A percentile compares a stretch with the other conserved stretches of the same genome.
Evolutionary conservation across 192 early-diverging fungal genomes (phyloP).

Genomic region (Lobosporangium transversale): DNA sequence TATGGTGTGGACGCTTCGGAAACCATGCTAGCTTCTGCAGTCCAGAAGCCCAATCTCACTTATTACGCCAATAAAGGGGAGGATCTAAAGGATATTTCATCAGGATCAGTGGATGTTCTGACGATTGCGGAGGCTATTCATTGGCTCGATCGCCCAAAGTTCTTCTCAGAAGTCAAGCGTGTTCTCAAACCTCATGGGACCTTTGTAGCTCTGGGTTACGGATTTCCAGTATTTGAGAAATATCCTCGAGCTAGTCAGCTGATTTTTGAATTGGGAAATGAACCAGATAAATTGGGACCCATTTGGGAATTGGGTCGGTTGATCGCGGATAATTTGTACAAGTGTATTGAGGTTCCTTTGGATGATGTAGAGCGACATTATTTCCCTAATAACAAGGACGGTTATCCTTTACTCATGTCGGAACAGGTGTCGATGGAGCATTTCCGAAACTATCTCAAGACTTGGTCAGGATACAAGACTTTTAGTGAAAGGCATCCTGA

Average conservation of each 20-base stretch:
- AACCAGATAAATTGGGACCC: slow-evolving; percentile 41
- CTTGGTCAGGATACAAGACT: slow-evolving; percentile 67
- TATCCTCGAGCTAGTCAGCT: slow-evolving; percentile 37
- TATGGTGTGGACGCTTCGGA: slow-evolving; percentile 56
- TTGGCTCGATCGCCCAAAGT: slow-evolving; percentile 66
- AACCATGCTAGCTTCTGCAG: slow-evolving; percentile 53
- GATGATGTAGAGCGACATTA: slow-evolving; percentile 53
- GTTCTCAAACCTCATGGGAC: slow-evolving; percentile 70
- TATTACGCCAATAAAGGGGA: slow-evolving; percentile 56
- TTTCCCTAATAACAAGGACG: slow-evolving; percentile 8
- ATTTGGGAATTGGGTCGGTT: slow-evolving; percentile 61
- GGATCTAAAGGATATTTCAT: slow-evolving; percentile 38
- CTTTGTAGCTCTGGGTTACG: slow-evolving; percentile 63
- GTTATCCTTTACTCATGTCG: slow-evolving; percentile 43
- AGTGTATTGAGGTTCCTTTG: slow-evolving; percentile 56
- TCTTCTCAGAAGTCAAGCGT: slow-evolving; percentile 66
- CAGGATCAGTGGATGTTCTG: slow-evolving; percentile 55
- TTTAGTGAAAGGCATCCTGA: slow-evolving; percentile 54
- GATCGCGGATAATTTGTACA: slow-evolving; percentile 58
- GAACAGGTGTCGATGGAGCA: slow-evolving; percentile 51
- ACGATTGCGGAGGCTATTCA: slow-evolving; percentile 61
- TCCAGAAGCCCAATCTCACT: slow-evolving; percentile 52
- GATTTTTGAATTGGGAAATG: slow-evolving; percentile 37
- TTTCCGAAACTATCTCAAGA: slow-evolving; percentile 63
- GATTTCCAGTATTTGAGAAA: slow-evolving; percentile 52